Percentiles rank a stretch among this genome's conserved stretches.
Evolutionary conservation across 306 rosid species (phyloP).

Genomic region (Oxytropis ochrocephala): DNA sequence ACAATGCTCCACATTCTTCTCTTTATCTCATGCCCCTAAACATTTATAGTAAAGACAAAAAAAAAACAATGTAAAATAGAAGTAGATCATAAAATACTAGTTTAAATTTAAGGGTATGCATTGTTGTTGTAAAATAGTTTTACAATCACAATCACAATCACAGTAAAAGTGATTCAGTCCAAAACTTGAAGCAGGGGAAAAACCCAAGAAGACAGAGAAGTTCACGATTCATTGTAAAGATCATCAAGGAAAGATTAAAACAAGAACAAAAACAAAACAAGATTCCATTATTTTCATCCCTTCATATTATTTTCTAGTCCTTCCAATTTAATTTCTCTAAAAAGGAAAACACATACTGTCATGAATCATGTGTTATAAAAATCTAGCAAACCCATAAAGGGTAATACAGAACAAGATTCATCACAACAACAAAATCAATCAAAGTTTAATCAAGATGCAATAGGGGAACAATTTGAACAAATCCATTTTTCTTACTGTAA

Average conservation of each 20-base stretch:
- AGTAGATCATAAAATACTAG: too few species aligned
- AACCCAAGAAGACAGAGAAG: not conserved
- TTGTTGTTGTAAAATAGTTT: too few species aligned
- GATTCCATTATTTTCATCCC: not conserved
- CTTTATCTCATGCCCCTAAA: too few species aligned
- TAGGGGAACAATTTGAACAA: slow-evolving; percentile 9
- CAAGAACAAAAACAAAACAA: not conserved
- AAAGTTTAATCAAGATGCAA: not conserved
- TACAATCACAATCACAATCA: not conserved
- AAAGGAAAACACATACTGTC: not conserved
- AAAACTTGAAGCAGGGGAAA: not conserved
- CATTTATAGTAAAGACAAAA: too few species aligned
- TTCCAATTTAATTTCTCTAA: not conserved
- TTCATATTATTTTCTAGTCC: not conserved
- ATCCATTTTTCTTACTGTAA: not conserved
- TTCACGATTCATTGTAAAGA: not conserved
- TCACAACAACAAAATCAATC: not conserved
- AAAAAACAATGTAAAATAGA: too few species aligned
- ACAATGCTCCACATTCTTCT: too few species aligned
- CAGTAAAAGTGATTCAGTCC: not conserved
- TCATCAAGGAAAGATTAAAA: not conserved
- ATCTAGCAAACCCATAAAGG: not conserved
- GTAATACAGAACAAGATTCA: not conserved
- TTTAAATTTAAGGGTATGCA: too few species aligned
- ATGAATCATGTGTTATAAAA: not conserved